These are phyloP conservation scores for Myriosclerotinia curreyana DNA, from an alignment of 2,329 filamentous ascomycete genomes.

Conservation along the genomic window DNA sequence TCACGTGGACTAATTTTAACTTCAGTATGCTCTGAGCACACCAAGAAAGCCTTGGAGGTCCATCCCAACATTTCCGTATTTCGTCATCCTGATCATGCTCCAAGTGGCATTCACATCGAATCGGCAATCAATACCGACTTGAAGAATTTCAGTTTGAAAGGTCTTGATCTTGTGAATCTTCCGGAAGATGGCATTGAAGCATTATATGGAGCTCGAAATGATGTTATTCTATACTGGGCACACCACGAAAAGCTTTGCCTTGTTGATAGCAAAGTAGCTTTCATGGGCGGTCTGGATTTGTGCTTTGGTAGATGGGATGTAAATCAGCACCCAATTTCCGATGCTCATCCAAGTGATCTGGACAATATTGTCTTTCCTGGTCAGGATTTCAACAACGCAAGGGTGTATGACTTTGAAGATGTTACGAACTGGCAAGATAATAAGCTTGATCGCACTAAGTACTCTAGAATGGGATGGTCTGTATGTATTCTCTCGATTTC, in stretches of 20 bases:
- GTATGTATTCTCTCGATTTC: background rate
- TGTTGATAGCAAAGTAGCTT: slow-evolving; percentile 73
- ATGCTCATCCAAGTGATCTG: slow-evolving; percentile 71
- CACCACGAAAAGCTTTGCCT: slow-evolving; percentile 90
- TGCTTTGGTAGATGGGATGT: slow-evolving; percentile 89
- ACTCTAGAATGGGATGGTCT: slow-evolving; percentile 88
- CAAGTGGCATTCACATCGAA: slow-evolving; percentile 65
- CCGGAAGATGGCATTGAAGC: slow-evolving; percentile 71
- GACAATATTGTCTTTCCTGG: slow-evolving; percentile 78
- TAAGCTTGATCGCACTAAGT: slow-evolving; percentile 76
- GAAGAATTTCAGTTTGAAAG: slow-evolving; percentile 48
- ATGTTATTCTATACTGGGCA: slow-evolving; percentile 84
- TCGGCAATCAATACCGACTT: slow-evolving; percentile 65
- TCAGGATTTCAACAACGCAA: slow-evolving; percentile 90
- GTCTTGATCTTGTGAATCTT: slow-evolving; percentile 59
- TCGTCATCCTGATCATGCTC: slow-evolving; percentile 83
- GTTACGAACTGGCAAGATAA: slow-evolving; percentile 78
- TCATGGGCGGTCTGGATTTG: slow-evolving; percentile 89
- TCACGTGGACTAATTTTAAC: slow-evolving; percentile 31
- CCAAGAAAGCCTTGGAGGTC: slow-evolving; percentile 75
- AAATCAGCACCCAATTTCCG: slow-evolving; percentile 76
- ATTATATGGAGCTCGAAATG: slow-evolving; percentile 77
- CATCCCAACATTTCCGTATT: slow-evolving; percentile 87
- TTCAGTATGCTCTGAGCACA: slow-evolving; percentile 65
- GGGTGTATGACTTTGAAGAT: slow-evolving; percentile 76